These are phyloP conservation scores for Onygenales sp. DNA, from an alignment of 2,329 filamentous ascomycete species.

Conservation along the genomic window DNA sequence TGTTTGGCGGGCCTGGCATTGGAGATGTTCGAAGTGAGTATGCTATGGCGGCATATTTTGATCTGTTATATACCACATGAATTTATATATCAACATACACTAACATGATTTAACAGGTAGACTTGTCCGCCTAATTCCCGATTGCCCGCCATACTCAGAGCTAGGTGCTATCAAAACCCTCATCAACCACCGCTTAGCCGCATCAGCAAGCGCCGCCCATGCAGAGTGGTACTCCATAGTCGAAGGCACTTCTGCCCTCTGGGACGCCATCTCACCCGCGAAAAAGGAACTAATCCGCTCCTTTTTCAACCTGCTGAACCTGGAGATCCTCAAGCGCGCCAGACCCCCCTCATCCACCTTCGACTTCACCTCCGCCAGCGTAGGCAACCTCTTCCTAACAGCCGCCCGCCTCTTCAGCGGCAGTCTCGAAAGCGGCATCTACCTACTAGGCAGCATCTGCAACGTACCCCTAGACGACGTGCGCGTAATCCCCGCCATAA, in stretches of 20 bases:
- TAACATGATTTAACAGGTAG: conserved; percentile 51
- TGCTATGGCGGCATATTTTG: too few species aligned
- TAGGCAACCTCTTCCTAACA: conserved; percentile 72
- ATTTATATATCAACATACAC: background rate
- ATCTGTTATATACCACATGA: background rate
- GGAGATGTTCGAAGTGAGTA: conserved; percentile 64
- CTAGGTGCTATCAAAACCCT: conserved; percentile 67
- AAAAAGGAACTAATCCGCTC: conserved; percentile 70
- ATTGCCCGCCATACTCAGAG: conserved; percentile 49
- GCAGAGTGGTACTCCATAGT: conserved; percentile 83
- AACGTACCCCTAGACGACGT: conserved; percentile 64
- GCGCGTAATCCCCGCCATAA: conserved; percentile 78
- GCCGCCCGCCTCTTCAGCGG: conserved; percentile 85
- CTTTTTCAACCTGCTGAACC: conserved; percentile 64
- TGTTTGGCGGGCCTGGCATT: conserved; percentile 85
- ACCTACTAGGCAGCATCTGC: conserved; percentile 78
- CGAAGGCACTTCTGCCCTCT: conserved; percentile 68
- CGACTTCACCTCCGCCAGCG: conserved; percentile 65
- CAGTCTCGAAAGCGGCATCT: conserved; percentile 86
- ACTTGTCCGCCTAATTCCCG: conserved; percentile 81
- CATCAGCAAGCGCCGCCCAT: conserved; percentile 51
- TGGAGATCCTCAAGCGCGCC: conserved; percentile 69
- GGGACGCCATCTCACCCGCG: conserved; percentile 58
- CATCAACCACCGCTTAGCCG: conserved; percentile 77
- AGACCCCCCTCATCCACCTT: conserved; percentile 61